These are phyloP conservation scores for Fragaria vesca DNA, from an alignment of 306 rosid genomes.

Conservation along the genomic window DNA sequence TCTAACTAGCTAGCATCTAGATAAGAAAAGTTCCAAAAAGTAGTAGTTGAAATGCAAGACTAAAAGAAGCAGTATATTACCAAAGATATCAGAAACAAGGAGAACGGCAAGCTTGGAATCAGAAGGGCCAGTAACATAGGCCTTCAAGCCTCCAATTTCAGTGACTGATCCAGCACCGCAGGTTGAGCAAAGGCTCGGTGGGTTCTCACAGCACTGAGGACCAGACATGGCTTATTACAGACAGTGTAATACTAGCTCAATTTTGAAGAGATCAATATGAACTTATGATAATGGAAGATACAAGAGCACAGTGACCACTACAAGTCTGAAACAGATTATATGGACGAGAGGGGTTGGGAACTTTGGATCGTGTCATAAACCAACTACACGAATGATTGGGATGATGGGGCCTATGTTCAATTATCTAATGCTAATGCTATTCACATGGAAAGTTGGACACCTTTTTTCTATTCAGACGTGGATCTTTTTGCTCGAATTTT, in stretches of 20 bases:
- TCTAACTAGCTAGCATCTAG: not conserved
- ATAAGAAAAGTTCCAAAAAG: not conserved
- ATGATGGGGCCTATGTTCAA: not conserved
- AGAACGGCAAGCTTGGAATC: constrained; percentile 56
- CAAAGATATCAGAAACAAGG: constrained; percentile 51
- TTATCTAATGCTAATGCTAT: not conserved
- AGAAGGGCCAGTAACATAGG: constrained; percentile 52
- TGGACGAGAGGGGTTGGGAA: not conserved
- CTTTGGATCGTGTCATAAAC: not conserved
- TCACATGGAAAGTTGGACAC: not conserved
- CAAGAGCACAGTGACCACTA: not conserved
- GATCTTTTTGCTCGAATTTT: not conserved
- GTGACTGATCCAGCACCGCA: constrained; percentile 60
- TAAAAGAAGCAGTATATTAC: constrained; percentile 21
- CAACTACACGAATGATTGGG: not conserved
- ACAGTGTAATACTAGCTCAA: not conserved
- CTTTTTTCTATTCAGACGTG: not conserved
- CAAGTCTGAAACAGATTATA: not conserved
- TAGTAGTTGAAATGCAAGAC: not conserved
- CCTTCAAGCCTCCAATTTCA: constrained; percentile 36
- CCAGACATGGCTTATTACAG: constrained; percentile 50
- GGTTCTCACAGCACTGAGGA: constrained; percentile 61
- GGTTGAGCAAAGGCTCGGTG: constrained; percentile 55
- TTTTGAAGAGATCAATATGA: not conserved
- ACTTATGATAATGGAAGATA: not conserved